phyloP scores from a whole-genome alignment of 768 basidiomycete genomes.

The Calocybe cyanea region DNA sequence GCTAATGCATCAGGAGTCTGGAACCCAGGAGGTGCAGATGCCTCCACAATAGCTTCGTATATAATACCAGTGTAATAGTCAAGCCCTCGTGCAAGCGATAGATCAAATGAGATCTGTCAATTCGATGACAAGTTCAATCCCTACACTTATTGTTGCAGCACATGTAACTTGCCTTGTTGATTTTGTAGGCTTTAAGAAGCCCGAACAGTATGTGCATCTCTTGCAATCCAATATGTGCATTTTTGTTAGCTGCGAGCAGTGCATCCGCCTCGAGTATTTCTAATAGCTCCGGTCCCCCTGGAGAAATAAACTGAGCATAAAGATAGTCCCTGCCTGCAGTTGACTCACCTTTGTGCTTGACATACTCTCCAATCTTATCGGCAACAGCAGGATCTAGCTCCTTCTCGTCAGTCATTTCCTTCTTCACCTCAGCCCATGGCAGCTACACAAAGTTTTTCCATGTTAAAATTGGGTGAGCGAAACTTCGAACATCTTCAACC shows the following conservation, averaged over 20 bases:
- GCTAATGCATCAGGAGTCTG: conserved; percentile 48
- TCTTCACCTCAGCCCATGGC: conserved; percentile 88
- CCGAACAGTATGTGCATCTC: conserved; percentile 88
- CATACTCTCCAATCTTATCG: conserved; percentile 95
- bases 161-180: conserved; percentile 68
- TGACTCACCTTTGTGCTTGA: conserved; percentile 80
- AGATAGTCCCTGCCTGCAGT: neutral
- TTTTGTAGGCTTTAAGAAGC: conserved; percentile 76
- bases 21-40: conserved; percentile 88
- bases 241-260: conserved; percentile 61
- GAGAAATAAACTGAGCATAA: neutral
- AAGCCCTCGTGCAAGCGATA: conserved; percentile 94
- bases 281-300: conserved; percentile 79
- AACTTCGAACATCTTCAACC: conserved; percentile 7
- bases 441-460: conserved; percentile 36
- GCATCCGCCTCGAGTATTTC: conserved; percentile 63
- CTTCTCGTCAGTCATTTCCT: conserved; percentile 97
- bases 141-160: neutral
- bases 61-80: conserved; percentile 99
- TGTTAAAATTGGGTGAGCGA: neutral
- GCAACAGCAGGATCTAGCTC: conserved; percentile 77
- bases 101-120: conserved; percentile 87
- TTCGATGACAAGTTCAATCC: conserved; percentile 3
- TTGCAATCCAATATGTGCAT: conserved; percentile 74
- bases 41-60: conserved; percentile 93